Base-by-base conservation (phyloP, 768 basidiomycete genomes). In the Phallus indusiatus region DNA sequence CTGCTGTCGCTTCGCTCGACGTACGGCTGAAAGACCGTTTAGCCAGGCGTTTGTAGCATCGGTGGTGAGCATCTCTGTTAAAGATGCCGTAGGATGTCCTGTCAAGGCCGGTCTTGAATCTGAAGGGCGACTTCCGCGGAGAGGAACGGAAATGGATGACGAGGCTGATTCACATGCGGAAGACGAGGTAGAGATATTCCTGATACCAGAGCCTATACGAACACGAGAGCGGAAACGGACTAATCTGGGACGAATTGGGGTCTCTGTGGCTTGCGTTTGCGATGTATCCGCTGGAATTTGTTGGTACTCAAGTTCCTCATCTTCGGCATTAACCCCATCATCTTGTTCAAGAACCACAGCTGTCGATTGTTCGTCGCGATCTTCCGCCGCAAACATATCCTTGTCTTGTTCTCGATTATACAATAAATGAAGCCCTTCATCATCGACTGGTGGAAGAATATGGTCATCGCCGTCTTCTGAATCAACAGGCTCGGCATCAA, bases 71-170 rank as follows among this genome's bases (percentile, higher is more conserved):
- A 61, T 56, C 55, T 56, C 54, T 54, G 35, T 34, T 16, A 50
- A 35, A 18, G 57, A 36, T 35, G 50, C 28, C 18, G 57, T 35
- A 12, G 10, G 28, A 11, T 11, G 8, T 18, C 46, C 5, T 78
- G 82, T 81, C 82, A 88, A 1, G 71, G 64, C 46, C 74, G 76
- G 53, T 80, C 76, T 58, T 82, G 22, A 71, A 61, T 75, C 78
- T 24, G 82, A 65, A 56, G 72, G 69, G 65, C 69, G 79, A 42
- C 42, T 42, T 10, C 12, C 42, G 52, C 83, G 86, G 21, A 92
- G 75, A 17, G 90, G 90, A 1, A 80, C 90, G 42, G 89, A 91
- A 62, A 92, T 85, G 46, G 88, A 90, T 2, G 89, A 90, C 4
- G 88, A 89, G 3, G 79, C 80, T 1, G 88, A 89, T 47, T 78